Conservation (phyloP, 164 flowering plant species). For the Warburgia ugandensis region DNA sequence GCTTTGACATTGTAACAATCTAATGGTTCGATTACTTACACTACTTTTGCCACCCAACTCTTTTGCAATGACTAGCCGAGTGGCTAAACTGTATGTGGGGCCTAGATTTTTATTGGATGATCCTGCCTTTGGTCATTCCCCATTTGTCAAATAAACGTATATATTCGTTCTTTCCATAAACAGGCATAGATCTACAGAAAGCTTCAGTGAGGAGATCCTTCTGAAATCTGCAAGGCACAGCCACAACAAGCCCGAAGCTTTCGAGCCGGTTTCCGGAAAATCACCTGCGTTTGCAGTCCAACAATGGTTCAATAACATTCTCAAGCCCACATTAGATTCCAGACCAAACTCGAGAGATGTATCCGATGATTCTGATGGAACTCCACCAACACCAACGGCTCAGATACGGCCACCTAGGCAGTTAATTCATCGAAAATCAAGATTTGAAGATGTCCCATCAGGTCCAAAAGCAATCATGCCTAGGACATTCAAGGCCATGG, state of each 20-base stretch:
- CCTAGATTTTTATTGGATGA: too few species aligned
- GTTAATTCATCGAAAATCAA: constrained; percentile 33
- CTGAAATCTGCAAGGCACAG: constrained; percentile 42
- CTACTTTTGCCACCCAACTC: too few species aligned
- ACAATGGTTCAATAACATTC: constrained; percentile 51
- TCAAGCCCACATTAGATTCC: constrained; percentile 23
- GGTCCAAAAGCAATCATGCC: constrained; percentile 16
- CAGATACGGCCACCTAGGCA: constrained; percentile 28
- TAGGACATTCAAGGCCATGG: constrained; percentile 25
- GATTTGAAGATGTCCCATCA: constrained; percentile 37
- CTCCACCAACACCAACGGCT: background rate
- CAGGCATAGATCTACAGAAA: constrained; percentile 44
- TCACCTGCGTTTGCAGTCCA: constrained; percentile 41
- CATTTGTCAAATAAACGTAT: too few species aligned
- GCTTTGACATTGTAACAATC: too few species aligned
- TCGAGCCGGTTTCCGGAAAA: constrained; percentile 7
- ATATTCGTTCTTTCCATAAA: background rate
- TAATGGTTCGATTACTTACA: too few species aligned
- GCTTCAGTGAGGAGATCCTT: constrained; percentile 55
- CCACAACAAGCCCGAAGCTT: constrained; percentile 31
- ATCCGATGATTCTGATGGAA: background rate
- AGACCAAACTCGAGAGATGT: constrained; percentile 5
- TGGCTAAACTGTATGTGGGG: too few species aligned
- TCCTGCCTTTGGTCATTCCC: too few species aligned
- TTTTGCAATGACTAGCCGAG: too few species aligned